Base-by-base conservation (phyloP, 129 eudicot genomes). In the Arctium lappa region DNA sequence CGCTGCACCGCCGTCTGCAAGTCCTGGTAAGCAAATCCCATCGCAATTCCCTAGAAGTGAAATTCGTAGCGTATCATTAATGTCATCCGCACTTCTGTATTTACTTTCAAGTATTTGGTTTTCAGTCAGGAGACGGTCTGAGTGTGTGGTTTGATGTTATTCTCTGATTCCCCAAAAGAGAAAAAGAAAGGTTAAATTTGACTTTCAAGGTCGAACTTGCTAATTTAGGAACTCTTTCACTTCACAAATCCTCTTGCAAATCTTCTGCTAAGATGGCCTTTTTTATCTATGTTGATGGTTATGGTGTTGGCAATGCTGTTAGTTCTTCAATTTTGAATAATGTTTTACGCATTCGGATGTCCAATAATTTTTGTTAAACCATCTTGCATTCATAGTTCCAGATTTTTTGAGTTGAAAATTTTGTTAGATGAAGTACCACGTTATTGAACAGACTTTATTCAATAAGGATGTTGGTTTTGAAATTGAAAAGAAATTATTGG, bases 1-100 rank as follows among this genome's bases (percentile, higher is more conserved):
- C 95, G 93, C 77, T 93, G 94, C 91, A 86, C 97, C 27, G 92
- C 92, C 73, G 98, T 95, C 80, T 91, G 95, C 90, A 93, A 88
- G 69, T 93, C 91, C 11, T 95, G 99, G 99, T 95, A 83, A 40
- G 31, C 69, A 27, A 13, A 31, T 5, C 71, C 46, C 62, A 39
- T 73, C 18, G 7, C 32, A 72, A 2, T 6, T 46, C 36, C 8
- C 8, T 0, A 53, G 29, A 42, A 30, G 40, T 36, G 75, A 72
- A 36, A 72, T 15, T 56, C 3, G 30, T 75, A 46, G 10, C 40
- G 0, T 53, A 12, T 36, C 62, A 8, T 39, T 77, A 2, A 31
- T 22, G 10, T 65, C 7, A 36, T 38, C 10, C 1, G 11, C 50
- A 8, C 63, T 37, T 13, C 48, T 73, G 12, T 38, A 0, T 69